These are phyloP conservation scores for Pezicula carpinea DNA, from an alignment of 2,329 filamentous ascomycete genomes.

Conservation along the genomic window DNA sequence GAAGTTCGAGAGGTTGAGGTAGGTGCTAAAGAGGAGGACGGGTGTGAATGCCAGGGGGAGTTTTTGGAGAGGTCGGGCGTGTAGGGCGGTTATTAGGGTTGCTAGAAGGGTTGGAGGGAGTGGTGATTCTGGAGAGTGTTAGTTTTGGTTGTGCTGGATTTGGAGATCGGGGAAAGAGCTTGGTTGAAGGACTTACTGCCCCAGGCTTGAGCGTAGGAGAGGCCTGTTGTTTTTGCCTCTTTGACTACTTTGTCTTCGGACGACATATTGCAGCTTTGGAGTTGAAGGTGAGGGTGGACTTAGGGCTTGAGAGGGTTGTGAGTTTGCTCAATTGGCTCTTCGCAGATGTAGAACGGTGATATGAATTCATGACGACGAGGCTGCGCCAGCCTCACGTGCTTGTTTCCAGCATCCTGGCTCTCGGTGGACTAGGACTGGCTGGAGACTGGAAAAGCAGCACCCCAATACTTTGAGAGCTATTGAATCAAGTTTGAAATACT, in stretches of 20 bases:
- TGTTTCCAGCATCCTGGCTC: neutral
- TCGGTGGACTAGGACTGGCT: too few relatives aligned
- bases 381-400: neutral
- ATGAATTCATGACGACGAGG: neutral
- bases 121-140: conserved; percentile 47
- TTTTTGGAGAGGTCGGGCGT: conserved; percentile 60
- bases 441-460: too few relatives aligned
- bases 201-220: conserved; percentile 44
- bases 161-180: neutral
- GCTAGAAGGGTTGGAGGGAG: conserved; percentile 61
- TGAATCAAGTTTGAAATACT: too few relatives aligned
- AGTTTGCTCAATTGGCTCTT: neutral
- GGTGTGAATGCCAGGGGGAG: conserved; percentile 66
- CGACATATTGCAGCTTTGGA: conserved; percentile 15
- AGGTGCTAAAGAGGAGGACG: conserved; percentile 60
- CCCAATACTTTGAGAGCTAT: too few relatives aligned
- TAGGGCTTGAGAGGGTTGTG: neutral
- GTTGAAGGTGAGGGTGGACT: neutral
- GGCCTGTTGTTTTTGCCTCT: conserved; percentile 33
- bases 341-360: too few relatives aligned
- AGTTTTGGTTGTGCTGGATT: neutral
- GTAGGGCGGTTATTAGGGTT: conserved; percentile 61
- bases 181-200: conserved; percentile 38
- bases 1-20: conserved; percentile 59
- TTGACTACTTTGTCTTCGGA: conserved; percentile 15